Conservation (phyloP, 1,284 basidiomycete genomes). For the Ceraceosorus guamensis region DNA sequence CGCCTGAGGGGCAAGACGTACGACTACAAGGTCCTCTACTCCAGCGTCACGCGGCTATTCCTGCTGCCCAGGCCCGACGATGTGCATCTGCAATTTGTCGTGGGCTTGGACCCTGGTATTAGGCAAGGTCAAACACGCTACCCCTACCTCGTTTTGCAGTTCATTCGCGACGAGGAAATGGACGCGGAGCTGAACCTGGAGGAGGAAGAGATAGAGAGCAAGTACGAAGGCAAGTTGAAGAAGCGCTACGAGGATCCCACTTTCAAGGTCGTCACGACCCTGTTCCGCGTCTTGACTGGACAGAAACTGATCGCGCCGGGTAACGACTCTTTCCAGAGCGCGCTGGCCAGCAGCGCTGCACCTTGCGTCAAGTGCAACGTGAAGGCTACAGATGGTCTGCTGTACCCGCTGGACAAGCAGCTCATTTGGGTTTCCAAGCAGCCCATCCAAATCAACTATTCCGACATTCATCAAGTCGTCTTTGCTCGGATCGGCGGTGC, state of each 20-base stretch:
- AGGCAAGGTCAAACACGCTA: conserved; percentile 97
- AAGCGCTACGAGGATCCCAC: conserved; percentile 88
- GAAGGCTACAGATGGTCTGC: conserved; percentile 91
- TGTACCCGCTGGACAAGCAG: conserved; percentile 96
- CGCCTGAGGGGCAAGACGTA: conserved; percentile 94
- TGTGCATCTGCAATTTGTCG: conserved; percentile 80
- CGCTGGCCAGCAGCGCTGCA: conserved; percentile 50
- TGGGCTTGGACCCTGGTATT: conserved; percentile 65
- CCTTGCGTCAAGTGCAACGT: conserved; percentile 82
- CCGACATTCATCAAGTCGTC: conserved; percentile 81
- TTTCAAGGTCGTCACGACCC: conserved; percentile 87
- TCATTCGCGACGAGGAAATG: conserved; percentile 91
- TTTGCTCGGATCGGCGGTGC: conserved; percentile 91
- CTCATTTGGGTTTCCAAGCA: conserved; percentile 97
- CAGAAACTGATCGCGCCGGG: conserved; percentile 74
- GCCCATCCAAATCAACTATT: conserved; percentile 82
- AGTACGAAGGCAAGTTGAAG: conserved; percentile 70
- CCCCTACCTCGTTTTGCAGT: conserved; percentile 96
- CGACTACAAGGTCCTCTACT: conserved; percentile 95
- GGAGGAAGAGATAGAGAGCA: conserved; percentile 54
- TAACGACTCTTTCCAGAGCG: conserved; percentile 41
- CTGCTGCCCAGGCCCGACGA: conserved; percentile 89
- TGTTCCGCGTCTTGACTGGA: conserved; percentile 81
- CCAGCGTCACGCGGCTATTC: conserved; percentile 82
- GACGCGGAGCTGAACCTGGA: conserved; percentile 89